Evolutionary conservation across 202 grass and related monocot species (phyloP).

Genomic region (Setaria italica): DNA sequence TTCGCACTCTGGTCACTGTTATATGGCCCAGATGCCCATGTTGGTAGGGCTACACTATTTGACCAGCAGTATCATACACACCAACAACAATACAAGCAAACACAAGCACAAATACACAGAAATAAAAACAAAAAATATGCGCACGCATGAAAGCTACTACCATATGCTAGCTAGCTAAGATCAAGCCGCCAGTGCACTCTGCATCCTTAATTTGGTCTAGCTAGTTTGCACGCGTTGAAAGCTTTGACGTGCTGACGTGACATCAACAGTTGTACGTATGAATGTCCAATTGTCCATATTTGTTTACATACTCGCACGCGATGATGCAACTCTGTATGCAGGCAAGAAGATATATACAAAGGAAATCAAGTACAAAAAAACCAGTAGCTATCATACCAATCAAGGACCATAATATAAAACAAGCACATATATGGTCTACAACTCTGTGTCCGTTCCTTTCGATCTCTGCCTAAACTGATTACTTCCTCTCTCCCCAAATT

Average conservation of each 20-base stretch:
- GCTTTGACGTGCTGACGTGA: conserved; percentile 22
- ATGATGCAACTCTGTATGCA: conserved; percentile 13
- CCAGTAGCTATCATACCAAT: conserved; percentile 26
- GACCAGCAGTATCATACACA: conserved; percentile 41
- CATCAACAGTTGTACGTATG: conserved; percentile 34
- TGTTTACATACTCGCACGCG: conserved; percentile 6
- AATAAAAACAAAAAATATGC: conserved; percentile 4
- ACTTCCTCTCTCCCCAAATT: not conserved
- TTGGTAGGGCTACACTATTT: conserved; percentile 11
- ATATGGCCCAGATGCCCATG: not conserved
- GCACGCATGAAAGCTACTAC: conserved; percentile 33
- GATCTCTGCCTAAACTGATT: not conserved
- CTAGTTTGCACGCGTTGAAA: conserved; percentile 42
- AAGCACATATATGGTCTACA: not conserved
- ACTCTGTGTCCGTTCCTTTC: not conserved
- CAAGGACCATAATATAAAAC: conserved; percentile 18
- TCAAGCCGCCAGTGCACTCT: conserved; percentile 22
- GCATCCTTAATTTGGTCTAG: conserved; percentile 28
- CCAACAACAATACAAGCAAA: conserved; percentile 29
- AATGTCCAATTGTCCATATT: conserved; percentile 19
- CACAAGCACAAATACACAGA: not conserved
- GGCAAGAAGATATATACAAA: conserved; percentile 23
- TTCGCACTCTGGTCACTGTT: not conserved
- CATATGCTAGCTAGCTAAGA: conserved; percentile 37
- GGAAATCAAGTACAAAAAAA: conserved; percentile 26